Conservation (phyloP, 2,329 filamentous ascomycete genomes). For the Penicillium rolfsii region DNA sequence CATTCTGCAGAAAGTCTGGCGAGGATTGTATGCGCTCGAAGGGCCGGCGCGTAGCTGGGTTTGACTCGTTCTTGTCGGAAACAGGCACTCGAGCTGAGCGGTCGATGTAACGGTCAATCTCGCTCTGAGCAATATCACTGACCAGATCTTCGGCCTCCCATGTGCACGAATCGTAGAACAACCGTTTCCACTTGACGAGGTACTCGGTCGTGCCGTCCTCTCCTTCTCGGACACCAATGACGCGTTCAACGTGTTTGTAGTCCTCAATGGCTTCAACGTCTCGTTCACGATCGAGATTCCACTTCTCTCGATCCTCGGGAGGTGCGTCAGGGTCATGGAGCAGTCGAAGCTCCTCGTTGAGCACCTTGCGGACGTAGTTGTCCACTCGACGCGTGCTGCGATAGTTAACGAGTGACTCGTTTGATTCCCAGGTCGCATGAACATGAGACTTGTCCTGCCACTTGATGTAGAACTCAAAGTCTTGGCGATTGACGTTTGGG, state of each 20-base stretch:
- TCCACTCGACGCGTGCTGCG: constrained; percentile 87
- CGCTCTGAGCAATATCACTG: constrained; percentile 76
- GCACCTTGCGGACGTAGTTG: constrained; percentile 87
- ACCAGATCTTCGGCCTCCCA: constrained; percentile 84
- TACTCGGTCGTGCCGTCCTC: constrained; percentile 80
- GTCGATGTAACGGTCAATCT: constrained; percentile 90
- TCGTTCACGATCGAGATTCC: constrained; percentile 90
- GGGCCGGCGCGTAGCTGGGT: constrained; percentile 70
- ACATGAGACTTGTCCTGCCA: constrained; percentile 96
- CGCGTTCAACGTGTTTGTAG: constrained; percentile 87
- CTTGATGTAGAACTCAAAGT: constrained; percentile 92
- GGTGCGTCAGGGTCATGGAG: constrained; percentile 73
- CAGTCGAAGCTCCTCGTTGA: constrained; percentile 78
- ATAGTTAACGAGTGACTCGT: constrained; percentile 71
- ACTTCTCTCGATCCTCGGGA: constrained; percentile 87
- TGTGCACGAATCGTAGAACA: constrained; percentile 91
- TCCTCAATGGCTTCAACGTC: constrained; percentile 86
- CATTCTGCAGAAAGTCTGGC: constrained; percentile 80
- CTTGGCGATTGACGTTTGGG: constrained; percentile 54
- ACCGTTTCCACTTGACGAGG: constrained; percentile 93
- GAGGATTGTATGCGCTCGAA: constrained; percentile 77
- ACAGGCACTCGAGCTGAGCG: constrained; percentile 78
- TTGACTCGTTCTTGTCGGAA: constrained; percentile 78
- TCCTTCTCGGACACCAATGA: constrained; percentile 80
- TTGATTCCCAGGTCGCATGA: constrained; percentile 92